phyloP scores from a whole-genome alignment of 2,329 filamentous ascomycete genomes.

The Xylariaceae sp. region DNA sequence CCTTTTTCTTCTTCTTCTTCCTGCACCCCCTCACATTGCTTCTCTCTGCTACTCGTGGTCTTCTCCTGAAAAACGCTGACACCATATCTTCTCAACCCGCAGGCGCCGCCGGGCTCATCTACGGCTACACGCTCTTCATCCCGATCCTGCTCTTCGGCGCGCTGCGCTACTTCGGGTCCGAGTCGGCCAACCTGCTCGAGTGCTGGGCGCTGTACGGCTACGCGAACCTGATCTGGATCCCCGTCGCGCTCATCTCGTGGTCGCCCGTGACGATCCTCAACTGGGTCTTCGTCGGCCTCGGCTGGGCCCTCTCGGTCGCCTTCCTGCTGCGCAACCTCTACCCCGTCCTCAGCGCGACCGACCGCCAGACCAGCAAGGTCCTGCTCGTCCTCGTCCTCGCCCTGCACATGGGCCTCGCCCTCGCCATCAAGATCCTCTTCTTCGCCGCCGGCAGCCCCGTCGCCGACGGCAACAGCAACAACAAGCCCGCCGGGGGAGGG shows the following conservation, averaged over 20 bases:
- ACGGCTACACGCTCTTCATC: constrained; percentile 87
- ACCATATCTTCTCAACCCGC: constrained; percentile 5
- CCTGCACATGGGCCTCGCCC: constrained; percentile 80
- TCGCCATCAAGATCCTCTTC: constrained; percentile 95
- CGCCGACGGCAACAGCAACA: constrained; percentile 17
- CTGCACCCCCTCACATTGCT: too few species aligned
- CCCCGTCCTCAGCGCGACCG: constrained; percentile 86
- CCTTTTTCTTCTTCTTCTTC: not conserved
- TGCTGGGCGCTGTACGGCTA: constrained; percentile 96
- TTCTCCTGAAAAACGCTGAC: too few species aligned
- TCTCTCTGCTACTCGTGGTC: too few species aligned
- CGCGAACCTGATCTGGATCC: constrained; percentile 94
- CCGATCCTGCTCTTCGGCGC: constrained; percentile 80
- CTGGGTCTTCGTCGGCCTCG: constrained; percentile 85
- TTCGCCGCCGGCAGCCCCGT: constrained; percentile 73
- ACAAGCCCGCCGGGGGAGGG: constrained; percentile 8
- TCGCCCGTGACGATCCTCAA: constrained; percentile 80
- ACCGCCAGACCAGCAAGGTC: constrained; percentile 83
- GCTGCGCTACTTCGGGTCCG: constrained; percentile 91
- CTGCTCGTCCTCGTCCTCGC: constrained; percentile 76
- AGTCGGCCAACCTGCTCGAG: constrained; percentile 87
- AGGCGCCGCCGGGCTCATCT: constrained; percentile 85
- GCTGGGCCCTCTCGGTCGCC: constrained; percentile 72
- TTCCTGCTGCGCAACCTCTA: constrained; percentile 84
- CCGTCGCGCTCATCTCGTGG: constrained; percentile 86